Percentiles rank a stretch among this genome's conserved stretches.
phyloP scores from a whole-genome alignment of 2,329 filamentous ascomycete species.

The Aquanectria penicillioides region DNA sequence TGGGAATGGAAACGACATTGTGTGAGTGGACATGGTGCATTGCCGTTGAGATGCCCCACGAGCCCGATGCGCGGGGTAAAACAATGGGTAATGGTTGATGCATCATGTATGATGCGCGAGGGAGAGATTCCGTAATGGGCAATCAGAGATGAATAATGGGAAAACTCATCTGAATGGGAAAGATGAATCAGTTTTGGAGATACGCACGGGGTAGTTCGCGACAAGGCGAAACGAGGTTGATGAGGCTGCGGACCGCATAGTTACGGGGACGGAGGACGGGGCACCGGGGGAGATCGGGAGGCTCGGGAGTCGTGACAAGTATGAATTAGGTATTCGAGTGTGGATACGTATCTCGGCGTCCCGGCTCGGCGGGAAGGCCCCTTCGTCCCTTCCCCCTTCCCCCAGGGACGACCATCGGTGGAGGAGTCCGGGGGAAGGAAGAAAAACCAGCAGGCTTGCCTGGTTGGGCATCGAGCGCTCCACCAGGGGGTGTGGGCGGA shows the following conservation, averaged over 20 bases:
- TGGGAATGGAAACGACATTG: neutral
- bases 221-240: neutral
- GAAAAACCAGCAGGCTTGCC: neutral
- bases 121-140: neutral
- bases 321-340: slow-evolving; percentile 36
- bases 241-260: neutral
- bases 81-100: too few species aligned
- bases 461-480: neutral
- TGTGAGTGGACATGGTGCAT: neutral
- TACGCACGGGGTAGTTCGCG: neutral
- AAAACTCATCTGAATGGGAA: neutral
- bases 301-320: slow-evolving; percentile 40
- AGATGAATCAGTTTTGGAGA: neutral
- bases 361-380: slow-evolving; percentile 37
- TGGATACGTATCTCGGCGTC: slow-evolving; percentile 37
- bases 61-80: neutral
- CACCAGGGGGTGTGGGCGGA: neutral
- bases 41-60: slow-evolving; percentile 4
- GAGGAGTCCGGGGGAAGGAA: slow-evolving; percentile 22
- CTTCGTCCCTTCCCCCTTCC: neutral
- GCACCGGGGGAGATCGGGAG: slow-evolving; percentile 18
- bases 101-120: neutral
- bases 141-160: neutral
- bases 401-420: slow-evolving; percentile 27
- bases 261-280: slow-evolving; percentile 14